These are phyloP conservation scores for Cutaneotrichosporon mucoides DNA, from an alignment of 1,284 basidiomycete species.

Conservation along the genomic window DNA sequence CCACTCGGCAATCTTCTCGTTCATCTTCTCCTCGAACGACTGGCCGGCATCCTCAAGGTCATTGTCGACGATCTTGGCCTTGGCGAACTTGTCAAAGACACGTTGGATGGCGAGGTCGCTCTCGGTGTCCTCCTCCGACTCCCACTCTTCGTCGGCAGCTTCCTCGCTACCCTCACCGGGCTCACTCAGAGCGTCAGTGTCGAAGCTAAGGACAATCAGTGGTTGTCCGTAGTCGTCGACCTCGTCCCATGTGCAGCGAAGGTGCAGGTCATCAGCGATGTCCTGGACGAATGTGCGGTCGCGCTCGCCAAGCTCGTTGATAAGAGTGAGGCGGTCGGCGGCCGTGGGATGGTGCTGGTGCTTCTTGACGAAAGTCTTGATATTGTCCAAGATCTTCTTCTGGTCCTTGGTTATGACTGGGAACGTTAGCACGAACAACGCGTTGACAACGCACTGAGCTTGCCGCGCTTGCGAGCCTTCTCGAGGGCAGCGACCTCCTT, in stretches of 20 bases:
- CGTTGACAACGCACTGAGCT: conserved; percentile 32
- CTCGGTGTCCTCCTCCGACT: conserved; percentile 56
- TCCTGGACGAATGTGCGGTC: conserved; percentile 73
- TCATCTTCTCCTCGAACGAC: conserved; percentile 65
- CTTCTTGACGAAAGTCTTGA: conserved; percentile 66
- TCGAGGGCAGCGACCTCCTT: conserved; percentile 60
- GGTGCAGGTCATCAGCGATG: conserved; percentile 68
- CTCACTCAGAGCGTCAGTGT: conserved; percentile 50
- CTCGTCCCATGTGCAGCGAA: conserved; percentile 80
- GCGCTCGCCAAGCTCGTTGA: conserved; percentile 69
- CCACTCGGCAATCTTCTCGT: conserved; percentile 86
- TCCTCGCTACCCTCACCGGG: conserved; percentile 21
- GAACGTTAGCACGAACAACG: not conserved
- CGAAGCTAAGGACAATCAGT: conserved; percentile 54
- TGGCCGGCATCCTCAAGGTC: conserved; percentile 69
- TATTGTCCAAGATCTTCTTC: conserved; percentile 66
- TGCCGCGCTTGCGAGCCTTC: conserved; percentile 47
- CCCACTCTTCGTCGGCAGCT: conserved; percentile 41
- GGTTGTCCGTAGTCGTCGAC: conserved; percentile 72
- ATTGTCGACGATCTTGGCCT: conserved; percentile 67
- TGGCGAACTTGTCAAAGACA: conserved; percentile 81
- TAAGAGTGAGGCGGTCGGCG: conserved; percentile 58
- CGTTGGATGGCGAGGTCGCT: conserved; percentile 68
- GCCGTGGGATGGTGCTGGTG: conserved; percentile 53
- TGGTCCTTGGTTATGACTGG: conserved; percentile 69